Base-by-base conservation (phyloP, 164 flowering plant species). In the Piper betle region DNA sequence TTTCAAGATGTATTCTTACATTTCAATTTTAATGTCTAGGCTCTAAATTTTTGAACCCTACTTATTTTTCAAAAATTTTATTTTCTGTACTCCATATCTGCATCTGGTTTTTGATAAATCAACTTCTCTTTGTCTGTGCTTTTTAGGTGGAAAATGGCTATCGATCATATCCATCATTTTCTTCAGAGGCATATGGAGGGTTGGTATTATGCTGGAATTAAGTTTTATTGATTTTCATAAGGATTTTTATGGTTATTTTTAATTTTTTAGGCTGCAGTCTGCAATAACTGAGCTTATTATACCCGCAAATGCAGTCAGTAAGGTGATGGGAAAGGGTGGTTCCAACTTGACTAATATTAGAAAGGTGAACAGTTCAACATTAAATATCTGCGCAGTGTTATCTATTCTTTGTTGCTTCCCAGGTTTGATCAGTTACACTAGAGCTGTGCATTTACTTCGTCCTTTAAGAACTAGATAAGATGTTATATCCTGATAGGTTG, bases 241-340 rank as follows among this genome's bases (percentile, higher is more conserved):
- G 13, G 57, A 11, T 58, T 9, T 37, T n/a, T 52, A 16, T 50
- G 12, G 50, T 8, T 33, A 17, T 41, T 52, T 13, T 19, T 10
- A 25, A 3, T 59, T 61, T 42, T 42, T 15, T 79, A 88, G 96
- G 48, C 74, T 84, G 79, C 58, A 55, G 39, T 69, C 86, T 38
- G 78, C 96, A 20, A 59, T 79, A n/a, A 64, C 81, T 61, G 99
- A 93, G 73, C 79, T 93, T 71, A 53, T 84, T 68, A 72, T 93
- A 59, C 97, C 99, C 70, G 81, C 82, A 62, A 76, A 82, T 78
- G 96, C 97, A 52, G 80, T 88, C 17, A 86, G 94, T 55, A 93
- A 83, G 75, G 97, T 93, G 62, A 68, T 93, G 68, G 98, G 98
- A 25, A 93, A 79, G 78, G 86, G 87, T 64, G 97, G 99, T 48